A percentile compares a stretch with the other conserved stretches of the same genome.
Evolutionary conservation across 306 rosid genomes (phyloP).

Genomic region (Cucurbita maxima): DNA sequence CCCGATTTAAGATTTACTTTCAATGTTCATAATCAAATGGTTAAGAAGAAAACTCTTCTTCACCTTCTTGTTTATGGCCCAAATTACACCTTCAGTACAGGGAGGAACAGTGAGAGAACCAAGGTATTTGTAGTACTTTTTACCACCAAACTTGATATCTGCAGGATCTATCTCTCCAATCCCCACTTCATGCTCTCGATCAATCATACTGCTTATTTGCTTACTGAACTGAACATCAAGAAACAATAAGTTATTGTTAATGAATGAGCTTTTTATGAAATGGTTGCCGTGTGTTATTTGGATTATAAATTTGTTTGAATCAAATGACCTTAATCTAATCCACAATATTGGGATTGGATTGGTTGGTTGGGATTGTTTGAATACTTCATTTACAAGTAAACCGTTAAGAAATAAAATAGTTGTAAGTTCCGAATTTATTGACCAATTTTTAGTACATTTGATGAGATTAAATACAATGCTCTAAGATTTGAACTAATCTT

Average conservation of each 20-base stretch:
- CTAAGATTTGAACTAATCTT: too few relatives aligned
- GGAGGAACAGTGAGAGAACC: slow-evolving; percentile 20
- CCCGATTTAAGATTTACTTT: background rate
- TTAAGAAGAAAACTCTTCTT: background rate
- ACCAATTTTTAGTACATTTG: background rate
- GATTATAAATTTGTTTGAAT: background rate
- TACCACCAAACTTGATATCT: slow-evolving; percentile 21
- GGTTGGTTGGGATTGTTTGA: background rate
- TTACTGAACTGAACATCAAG: slow-evolving; percentile 25
- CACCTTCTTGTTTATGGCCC: slow-evolving; percentile 54
- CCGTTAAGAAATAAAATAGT: background rate
- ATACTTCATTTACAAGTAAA: background rate
- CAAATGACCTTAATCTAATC: background rate
- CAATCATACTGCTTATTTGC: slow-evolving; percentile 15
- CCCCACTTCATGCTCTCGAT: slow-evolving; percentile 10
- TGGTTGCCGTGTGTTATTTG: background rate
- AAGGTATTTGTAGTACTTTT: slow-evolving; percentile 40
- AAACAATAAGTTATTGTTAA: background rate
- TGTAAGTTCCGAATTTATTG: background rate
- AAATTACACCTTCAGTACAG: slow-evolving; percentile 19
- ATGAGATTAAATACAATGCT: background rate
- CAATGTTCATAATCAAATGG: background rate
- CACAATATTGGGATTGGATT: background rate
- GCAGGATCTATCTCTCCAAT: slow-evolving; percentile 42
- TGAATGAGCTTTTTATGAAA: background rate